phyloP scores from a whole-genome alignment of 257 asterid species.

The Prunella vulgaris region DNA sequence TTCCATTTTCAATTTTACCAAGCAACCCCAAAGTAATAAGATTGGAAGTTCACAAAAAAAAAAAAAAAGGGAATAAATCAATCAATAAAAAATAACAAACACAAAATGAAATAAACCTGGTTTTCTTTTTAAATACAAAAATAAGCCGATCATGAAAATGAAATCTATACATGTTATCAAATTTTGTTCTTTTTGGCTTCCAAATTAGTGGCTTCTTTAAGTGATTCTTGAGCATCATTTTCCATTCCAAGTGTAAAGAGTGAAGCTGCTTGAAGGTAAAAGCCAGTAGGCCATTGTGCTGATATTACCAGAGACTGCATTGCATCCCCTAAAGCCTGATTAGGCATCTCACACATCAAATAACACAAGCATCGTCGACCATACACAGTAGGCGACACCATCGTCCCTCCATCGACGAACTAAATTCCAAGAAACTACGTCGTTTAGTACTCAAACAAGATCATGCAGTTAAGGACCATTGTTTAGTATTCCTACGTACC shows the following conservation, averaged over 20 bases:
- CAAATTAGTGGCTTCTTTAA: constrained; percentile 69
- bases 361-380: constrained; percentile 76
- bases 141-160: not conserved
- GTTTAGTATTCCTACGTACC: constrained; percentile 27
- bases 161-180: constrained; percentile 27
- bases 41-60: constrained; percentile 13
- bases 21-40: no score
- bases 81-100: not conserved
- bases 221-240: constrained; percentile 79
- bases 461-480: not conserved
- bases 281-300: constrained; percentile 82
- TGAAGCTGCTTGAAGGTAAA: constrained; percentile 77
- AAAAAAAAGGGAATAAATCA: no score
- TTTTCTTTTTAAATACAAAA: constrained; percentile 16
- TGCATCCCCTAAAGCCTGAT: constrained; percentile 80
- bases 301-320: constrained; percentile 78
- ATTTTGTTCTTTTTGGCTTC: constrained; percentile 57
- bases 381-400: constrained; percentile 78
- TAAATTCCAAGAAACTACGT: constrained; percentile 8
- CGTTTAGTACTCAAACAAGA: not conserved
- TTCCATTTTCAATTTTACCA: no score
- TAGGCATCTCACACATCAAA: constrained; percentile 71
- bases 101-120: constrained; percentile 10
- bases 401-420: constrained; percentile 91
- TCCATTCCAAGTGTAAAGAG: constrained; percentile 76